Conservation (phyloP, 1,284 basidiomycete genomes). For the Heliocybe sulcata region DNA sequence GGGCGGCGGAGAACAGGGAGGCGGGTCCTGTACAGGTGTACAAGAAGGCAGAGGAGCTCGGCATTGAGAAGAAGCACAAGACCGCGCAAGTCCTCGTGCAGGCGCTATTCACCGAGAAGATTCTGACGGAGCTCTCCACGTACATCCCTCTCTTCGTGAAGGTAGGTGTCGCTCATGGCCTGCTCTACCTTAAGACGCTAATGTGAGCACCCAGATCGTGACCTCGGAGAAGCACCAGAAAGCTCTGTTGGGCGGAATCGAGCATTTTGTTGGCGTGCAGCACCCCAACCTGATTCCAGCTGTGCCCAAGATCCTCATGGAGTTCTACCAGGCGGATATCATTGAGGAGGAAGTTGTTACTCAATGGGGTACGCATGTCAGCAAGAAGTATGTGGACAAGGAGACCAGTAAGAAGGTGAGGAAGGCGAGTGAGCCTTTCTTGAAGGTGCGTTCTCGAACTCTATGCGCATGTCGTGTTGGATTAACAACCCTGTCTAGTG, state of each 20-base stretch:
- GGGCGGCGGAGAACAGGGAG: constrained; percentile 79
- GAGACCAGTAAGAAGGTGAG: constrained; percentile 94
- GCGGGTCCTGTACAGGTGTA: constrained; percentile 59
- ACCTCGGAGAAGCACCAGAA: constrained; percentile 95
- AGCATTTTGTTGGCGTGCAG: constrained; percentile 71
- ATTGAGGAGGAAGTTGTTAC: constrained; percentile 88
- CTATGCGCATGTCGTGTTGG: not conserved
- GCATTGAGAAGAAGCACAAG: constrained; percentile 96
- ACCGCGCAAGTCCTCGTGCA: constrained; percentile 81
- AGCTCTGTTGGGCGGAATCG: constrained; percentile 84
- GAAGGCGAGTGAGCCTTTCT: constrained; percentile 92
- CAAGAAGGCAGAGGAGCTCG: constrained; percentile 88
- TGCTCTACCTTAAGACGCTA: not conserved
- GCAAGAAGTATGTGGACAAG: constrained; percentile 97
- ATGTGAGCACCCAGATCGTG: constrained; percentile 41
- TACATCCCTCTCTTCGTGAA: constrained; percentile 79
- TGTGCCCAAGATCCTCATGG: constrained; percentile 94
- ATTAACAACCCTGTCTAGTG: constrained; percentile 30
- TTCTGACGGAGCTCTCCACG: constrained; percentile 66
- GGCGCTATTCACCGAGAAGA: constrained; percentile 79
- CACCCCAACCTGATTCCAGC: constrained; percentile 59
- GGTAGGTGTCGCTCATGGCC: constrained; percentile 36
- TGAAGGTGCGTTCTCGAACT: constrained; percentile 48
- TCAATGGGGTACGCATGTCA: constrained; percentile 96
- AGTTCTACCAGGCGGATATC: constrained; percentile 88